Conservation (phyloP, 2,329 filamentous ascomycete species). For the Cladosporium sp. region DNA sequence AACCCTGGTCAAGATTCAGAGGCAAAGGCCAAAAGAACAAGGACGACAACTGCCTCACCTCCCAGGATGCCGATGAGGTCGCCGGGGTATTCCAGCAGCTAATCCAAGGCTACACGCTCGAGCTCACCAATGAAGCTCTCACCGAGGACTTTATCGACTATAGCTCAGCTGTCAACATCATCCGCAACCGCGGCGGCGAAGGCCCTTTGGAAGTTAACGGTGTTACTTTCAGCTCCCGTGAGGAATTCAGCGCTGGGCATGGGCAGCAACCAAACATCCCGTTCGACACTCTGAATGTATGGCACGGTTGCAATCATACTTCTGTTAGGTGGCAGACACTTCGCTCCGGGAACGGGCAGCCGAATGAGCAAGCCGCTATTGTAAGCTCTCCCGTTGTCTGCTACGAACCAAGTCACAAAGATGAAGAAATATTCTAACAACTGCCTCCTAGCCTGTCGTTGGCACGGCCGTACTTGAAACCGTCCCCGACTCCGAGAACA, state of each 20-base stretch:
- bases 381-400: conserved; percentile 14
- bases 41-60: conserved; percentile 18
- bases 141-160: conserved; percentile 29
- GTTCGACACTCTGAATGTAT: conserved; percentile 26
- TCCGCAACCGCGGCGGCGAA: conserved; percentile 24
- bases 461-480: conserved; percentile 20
- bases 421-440: too few species aligned
- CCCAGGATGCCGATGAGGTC: conserved; percentile 19
- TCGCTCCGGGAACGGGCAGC: conserved; percentile 20
- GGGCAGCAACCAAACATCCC: conserved; percentile 25
- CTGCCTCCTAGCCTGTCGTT: conserved; percentile 18
- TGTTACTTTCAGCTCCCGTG: conserved; percentile 21
- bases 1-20: too few species aligned
- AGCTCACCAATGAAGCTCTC: conserved; percentile 22
- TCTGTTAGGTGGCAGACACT: conserved; percentile 24
- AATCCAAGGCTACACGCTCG: conserved; percentile 26
- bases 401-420: neutral
- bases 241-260: conserved; percentile 25
- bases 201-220: conserved; percentile 21
- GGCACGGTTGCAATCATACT: conserved; percentile 22
- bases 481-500: conserved; percentile 19
- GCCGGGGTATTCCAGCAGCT: conserved; percentile 26
- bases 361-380: conserved; percentile 22
- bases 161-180: conserved; percentile 27
- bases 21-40: conserved; percentile 9